Evolutionary conservation across 2,329 filamentous ascomycete genomes (phyloP).

Genomic region (Mollisia scopiformis): DNA sequence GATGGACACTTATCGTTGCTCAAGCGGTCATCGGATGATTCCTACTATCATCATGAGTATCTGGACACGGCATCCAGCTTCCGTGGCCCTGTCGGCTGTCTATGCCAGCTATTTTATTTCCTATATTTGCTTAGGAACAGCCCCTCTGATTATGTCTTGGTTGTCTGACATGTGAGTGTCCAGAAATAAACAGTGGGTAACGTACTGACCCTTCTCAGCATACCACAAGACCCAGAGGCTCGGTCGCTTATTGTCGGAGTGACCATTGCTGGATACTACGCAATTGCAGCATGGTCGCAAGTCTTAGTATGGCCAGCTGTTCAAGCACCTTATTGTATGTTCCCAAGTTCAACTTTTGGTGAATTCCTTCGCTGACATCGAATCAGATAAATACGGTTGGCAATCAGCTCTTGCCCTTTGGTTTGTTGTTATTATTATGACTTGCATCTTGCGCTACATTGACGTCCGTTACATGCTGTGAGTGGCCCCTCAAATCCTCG

Average conservation of each 20-base stretch:
- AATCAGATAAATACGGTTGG: constrained; percentile 48
- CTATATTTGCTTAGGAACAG: constrained; percentile 50
- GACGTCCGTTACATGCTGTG: constrained; percentile 45
- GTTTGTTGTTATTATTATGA: constrained; percentile 49
- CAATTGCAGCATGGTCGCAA: constrained; percentile 54
- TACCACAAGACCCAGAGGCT: constrained; percentile 52
- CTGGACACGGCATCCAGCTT: constrained; percentile 50
- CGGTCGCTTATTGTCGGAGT: constrained; percentile 52
- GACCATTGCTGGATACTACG: constrained; percentile 52
- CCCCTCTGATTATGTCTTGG: constrained; percentile 56
- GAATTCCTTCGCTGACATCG: constrained; percentile 1
- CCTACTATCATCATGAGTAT: constrained; percentile 54
- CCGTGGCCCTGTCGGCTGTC: constrained; percentile 47
- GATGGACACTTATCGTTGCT: constrained; percentile 52
- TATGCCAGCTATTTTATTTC: constrained; percentile 57
- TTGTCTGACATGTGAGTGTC: constrained; percentile 46
- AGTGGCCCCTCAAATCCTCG: constrained; percentile 3
- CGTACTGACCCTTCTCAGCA: constrained; percentile 36
- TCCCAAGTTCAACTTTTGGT: not conserved
- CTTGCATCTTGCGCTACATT: constrained; percentile 45
- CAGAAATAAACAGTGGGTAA: not conserved
- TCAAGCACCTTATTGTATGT: constrained; percentile 50
- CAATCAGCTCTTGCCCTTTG: constrained; percentile 49
- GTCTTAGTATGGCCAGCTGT: constrained; percentile 55
- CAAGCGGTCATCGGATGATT: constrained; percentile 51